Base-by-base conservation (phyloP, 352 stramenopile species). In the Nothophytophthora sp. region DNA sequence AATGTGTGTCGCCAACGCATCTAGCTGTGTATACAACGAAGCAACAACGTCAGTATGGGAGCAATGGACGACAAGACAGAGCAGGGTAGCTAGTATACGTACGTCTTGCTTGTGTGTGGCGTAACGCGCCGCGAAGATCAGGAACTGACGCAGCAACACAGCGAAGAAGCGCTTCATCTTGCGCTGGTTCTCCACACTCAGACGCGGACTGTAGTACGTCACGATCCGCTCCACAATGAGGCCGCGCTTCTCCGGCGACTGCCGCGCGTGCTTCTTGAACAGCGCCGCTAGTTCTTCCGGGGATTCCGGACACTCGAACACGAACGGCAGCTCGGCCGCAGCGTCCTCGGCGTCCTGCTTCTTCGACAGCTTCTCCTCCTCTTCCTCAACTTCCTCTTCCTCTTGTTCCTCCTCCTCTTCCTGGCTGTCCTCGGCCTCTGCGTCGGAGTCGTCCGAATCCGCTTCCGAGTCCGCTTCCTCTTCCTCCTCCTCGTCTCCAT, bases 121-220 rank as follows among this genome's bases (percentile, higher is more conserved):
- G 48, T 92, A 93, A 24, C 81, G 74, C 40, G 88, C 82, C 8
- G 81, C 95, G 39, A 95, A 93, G 50, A 89, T 84, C 23, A 98
- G 76, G 59, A 98, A 98, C 57, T 96, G 73, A 22, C 88, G 89
- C 36, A 98, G 63, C 36, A 99, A 77, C 3, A 99, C 89, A 30
- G 96, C 92, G 29, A 97, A 97, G 65, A 98, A 98, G 50, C 96
- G 97, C 76, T 98, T 96, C 89, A 99, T 98, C 35, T 89, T 92
- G 54, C 90, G 75, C 55, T 96, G 89, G 71, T 99, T 99, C 23
- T 92, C 87, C 39, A 92, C 89, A 53, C 95, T 95, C 25, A 99
- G 60, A 37, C 90, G 80, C n/a, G 96, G 84, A 22, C 91, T 98
- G 74, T 98, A 98, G 43, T 90, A 95, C 37, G 78, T 86, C 35